These are phyloP conservation scores for Mortierella sp. DNA, from an alignment of 371 early-diverging fungal genomes.

Conservation along the genomic window DNA sequence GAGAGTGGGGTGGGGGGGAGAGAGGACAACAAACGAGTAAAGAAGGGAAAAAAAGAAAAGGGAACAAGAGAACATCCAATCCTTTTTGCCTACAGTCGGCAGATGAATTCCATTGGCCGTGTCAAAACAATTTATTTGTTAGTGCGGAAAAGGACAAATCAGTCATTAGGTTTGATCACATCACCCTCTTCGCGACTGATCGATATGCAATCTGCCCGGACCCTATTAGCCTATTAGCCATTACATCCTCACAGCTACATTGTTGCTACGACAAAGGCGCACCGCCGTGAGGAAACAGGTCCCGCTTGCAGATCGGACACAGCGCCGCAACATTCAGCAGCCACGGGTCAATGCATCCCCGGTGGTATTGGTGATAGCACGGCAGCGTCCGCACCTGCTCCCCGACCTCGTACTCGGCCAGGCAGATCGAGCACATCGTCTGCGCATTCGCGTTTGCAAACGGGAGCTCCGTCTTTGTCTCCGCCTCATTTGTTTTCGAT, in stretches of 20 bases:
- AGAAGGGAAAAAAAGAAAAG: not conserved
- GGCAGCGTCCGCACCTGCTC: conserved; percentile 77
- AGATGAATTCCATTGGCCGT: not conserved
- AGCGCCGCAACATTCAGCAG: conserved; percentile 54
- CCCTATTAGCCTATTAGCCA: not conserved
- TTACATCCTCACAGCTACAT: not conserved
- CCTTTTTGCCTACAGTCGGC: not conserved
- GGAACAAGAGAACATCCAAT: not conserved
- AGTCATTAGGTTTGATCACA: not conserved
- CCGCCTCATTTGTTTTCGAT: not conserved
- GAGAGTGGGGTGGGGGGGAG: not conserved
- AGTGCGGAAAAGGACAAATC: not conserved
- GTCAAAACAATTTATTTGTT: not conserved
- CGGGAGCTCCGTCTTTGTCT: conserved; percentile 17
- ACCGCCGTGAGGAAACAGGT: conserved; percentile 21
- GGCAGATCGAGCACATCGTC: conserved; percentile 68
- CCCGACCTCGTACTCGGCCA: conserved; percentile 75
- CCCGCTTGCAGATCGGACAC: conserved; percentile 56
- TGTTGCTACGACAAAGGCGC: not conserved
- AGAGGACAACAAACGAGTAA: not conserved
- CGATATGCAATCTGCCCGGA: not conserved
- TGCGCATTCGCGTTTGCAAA: conserved; percentile 56
- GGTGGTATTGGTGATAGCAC: conserved; percentile 86
- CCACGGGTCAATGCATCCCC: conserved; percentile 85
- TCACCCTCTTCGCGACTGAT: not conserved